Conservation (phyloP, 1,284 basidiomycete genomes). For the Cystobasidiaceae sp. region DNA sequence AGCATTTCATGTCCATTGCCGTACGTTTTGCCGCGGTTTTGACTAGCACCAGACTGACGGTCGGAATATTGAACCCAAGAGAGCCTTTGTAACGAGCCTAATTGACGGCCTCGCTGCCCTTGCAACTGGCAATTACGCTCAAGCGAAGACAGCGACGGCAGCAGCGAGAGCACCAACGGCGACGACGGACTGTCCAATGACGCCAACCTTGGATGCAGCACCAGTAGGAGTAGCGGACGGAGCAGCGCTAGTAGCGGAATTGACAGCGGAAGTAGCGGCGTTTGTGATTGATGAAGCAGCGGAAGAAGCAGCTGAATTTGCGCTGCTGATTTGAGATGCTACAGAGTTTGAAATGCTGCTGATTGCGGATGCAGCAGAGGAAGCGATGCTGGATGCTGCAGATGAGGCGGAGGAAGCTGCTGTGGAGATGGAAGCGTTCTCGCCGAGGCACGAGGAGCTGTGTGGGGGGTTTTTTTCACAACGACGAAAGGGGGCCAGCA, state of each 20-base stretch:
- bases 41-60: too few species aligned
- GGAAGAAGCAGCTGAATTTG: not conserved
- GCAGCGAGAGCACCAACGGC: slow-evolving; percentile 4
- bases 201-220: not conserved
- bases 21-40: too few species aligned
- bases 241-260: not conserved
- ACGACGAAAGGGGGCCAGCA: not conserved
- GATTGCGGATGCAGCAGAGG: not conserved
- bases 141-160: not conserved
- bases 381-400: not conserved
- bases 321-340: not conserved
- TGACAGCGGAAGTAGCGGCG: not conserved
- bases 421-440: not conserved
- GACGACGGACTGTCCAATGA: not conserved
- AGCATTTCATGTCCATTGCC: too few species aligned
- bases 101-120: not conserved
- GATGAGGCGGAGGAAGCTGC: not conserved
- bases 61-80: too few species aligned
- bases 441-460: slow-evolving; percentile 10
- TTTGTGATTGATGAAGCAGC: not conserved
- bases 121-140: not conserved
- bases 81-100: too few species aligned
- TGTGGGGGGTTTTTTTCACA: not conserved
- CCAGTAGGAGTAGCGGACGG: slow-evolving; percentile 1
- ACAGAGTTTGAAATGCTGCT: not conserved